These are phyloP conservation scores for Chlorencoelia australis DNA, from an alignment of 2,329 filamentous ascomycete species.

Conservation along the genomic window DNA sequence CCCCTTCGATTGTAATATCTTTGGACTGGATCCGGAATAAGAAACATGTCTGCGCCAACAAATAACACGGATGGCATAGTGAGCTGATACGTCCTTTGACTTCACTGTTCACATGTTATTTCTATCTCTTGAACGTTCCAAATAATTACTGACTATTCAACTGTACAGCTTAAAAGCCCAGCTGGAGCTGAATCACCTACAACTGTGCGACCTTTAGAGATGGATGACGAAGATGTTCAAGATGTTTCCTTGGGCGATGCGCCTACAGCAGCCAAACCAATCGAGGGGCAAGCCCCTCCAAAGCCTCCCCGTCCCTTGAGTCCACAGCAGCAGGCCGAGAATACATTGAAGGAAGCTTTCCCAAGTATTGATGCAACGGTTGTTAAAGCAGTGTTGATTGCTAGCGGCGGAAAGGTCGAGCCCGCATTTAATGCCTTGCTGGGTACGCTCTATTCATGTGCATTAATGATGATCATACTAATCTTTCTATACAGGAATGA, in stretches of 20 bases:
- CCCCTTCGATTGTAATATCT: not conserved
- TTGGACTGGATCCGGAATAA: not conserved
- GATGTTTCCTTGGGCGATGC: slow-evolving; percentile 43
- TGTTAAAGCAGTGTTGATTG: slow-evolving; percentile 77
- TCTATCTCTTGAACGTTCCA: not conserved
- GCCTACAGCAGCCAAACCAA: slow-evolving; percentile 31
- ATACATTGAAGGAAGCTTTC: slow-evolving; percentile 88
- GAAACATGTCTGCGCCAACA: slow-evolving; percentile 11
- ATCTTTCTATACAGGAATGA: slow-evolving; percentile 50
- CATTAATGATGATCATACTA: slow-evolving; percentile 4
- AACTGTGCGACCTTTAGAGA: slow-evolving; percentile 52
- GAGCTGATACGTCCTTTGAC: slow-evolving; percentile 2
- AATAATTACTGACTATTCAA: slow-evolving; percentile 1
- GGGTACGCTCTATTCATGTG: slow-evolving; percentile 38
- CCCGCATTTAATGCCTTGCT: slow-evolving; percentile 92
- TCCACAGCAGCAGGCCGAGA: slow-evolving; percentile 74
- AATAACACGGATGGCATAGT: slow-evolving; percentile 6
- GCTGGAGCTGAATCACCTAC: slow-evolving; percentile 49
- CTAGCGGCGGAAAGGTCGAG: slow-evolving; percentile 80
- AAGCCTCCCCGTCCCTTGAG: slow-evolving; percentile 80
- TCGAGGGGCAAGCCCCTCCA: slow-evolving; percentile 43
- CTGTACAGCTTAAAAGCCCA: slow-evolving; percentile 2
- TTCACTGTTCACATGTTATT: slow-evolving; percentile 5
- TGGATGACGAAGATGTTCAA: slow-evolving; percentile 61
- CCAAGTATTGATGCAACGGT: slow-evolving; percentile 71